phyloP scores from a whole-genome alignment of 352 stramenopile species.

The Globisporangium middletonii region DNA sequence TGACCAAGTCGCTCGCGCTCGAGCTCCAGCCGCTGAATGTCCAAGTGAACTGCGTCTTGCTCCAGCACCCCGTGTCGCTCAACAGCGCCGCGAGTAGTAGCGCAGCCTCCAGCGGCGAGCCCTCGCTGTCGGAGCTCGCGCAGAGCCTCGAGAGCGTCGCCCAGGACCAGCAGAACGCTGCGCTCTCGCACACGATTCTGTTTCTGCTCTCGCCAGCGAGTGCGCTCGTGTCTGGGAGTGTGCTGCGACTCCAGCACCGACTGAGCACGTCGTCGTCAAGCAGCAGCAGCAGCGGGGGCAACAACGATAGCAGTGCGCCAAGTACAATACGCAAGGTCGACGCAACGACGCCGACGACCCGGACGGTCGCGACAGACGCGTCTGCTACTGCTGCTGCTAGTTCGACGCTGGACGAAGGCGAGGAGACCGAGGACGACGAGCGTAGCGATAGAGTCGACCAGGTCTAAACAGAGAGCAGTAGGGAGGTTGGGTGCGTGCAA shows the following conservation, averaged over 20 bases:
- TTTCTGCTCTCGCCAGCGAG: conserved; percentile 56
- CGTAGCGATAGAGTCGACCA: too few species aligned
- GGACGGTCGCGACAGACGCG: too few species aligned
- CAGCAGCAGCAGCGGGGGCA: too few species aligned
- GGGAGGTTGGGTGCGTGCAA: too few species aligned
- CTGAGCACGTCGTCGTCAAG: too few species aligned
- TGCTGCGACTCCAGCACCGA: conserved; percentile 35
- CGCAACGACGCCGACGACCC: too few species aligned
- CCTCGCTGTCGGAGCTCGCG: not conserved
- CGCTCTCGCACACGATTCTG: conserved; percentile 50
- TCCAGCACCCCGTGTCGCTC: conserved; percentile 16
- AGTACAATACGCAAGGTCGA: too few species aligned
- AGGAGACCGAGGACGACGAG: too few species aligned
- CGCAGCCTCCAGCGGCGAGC: not conserved
- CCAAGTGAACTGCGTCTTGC: conserved; percentile 50
- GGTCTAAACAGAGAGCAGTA: too few species aligned
- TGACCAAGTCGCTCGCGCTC: conserved; percentile 34
- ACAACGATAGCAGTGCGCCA: too few species aligned
- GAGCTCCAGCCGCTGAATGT: conserved; percentile 36
- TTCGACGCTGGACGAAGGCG: too few species aligned
- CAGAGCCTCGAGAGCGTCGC: not conserved
- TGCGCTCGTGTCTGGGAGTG: conserved; percentile 42
- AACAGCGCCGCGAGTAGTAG: not conserved
- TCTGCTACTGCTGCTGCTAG: too few species aligned
- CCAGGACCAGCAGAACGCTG: conserved; percentile 12